Evolutionary conservation across 495 filamentous ascomycete genomes (phyloP).

Genomic region (Aspergillus heteromorphus): DNA sequence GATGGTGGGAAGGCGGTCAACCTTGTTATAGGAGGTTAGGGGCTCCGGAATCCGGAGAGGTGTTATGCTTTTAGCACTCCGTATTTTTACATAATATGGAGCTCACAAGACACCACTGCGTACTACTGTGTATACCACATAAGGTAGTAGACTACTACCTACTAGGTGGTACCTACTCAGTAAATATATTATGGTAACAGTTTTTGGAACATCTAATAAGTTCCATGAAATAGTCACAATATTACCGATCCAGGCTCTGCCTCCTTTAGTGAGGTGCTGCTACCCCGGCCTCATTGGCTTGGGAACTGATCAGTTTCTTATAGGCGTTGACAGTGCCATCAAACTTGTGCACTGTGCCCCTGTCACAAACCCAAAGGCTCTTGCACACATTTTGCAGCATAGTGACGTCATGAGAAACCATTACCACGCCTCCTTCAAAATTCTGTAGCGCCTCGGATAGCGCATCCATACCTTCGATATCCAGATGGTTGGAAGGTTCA

Average conservation of each 20-base stretch:
- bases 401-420: conserved; percentile 99
- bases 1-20: no score
- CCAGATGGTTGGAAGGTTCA: conserved; percentile 96
- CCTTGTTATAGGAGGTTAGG: no score
- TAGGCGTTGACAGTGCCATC: conserved; percentile 92
- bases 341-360: conserved; percentile 94
- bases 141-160: no score
- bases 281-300: conserved; percentile 83
- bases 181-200: no score
- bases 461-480: conserved; percentile 99
- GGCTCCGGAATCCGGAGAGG: no score
- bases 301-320: conserved; percentile 90
- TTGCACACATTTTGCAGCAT: conserved; percentile 96
- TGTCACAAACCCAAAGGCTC: conserved; percentile 93
- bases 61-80: no score
- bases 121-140: no score
- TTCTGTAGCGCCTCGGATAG: conserved; percentile 72
- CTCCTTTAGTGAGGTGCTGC: conserved; percentile 38
- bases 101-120: no score
- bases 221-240: no score
- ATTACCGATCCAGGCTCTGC: neutral
- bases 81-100: no score
- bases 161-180: no score
- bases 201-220: no score
- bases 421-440: conserved; percentile 92